Percentiles rank a stretch among this genome's conserved stretches.
Evolutionary conservation across 2,329 filamentous ascomycete genomes (phyloP).

Genomic region (Pestalotiopsis sp.): DNA sequence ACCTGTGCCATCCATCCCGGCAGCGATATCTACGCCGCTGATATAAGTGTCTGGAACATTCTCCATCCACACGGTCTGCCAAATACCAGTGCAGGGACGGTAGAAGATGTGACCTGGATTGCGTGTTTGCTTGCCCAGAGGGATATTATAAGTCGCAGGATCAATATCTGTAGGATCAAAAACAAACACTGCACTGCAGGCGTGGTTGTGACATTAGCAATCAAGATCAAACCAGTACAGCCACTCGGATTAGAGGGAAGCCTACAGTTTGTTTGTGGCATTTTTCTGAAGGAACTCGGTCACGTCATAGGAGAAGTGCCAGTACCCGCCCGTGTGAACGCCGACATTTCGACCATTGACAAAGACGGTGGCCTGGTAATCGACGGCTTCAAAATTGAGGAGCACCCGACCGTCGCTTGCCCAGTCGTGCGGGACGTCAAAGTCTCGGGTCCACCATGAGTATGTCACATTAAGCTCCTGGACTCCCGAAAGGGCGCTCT

Average conservation of each 20-base stretch:
- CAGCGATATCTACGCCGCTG: constrained; percentile 60
- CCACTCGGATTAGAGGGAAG: background rate
- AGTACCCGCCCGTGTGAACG: constrained; percentile 63
- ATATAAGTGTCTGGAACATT: constrained; percentile 61
- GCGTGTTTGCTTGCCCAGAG: constrained; percentile 67
- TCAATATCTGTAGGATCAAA: constrained; percentile 65
- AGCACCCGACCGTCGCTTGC: constrained; percentile 40
- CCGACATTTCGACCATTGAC: constrained; percentile 57
- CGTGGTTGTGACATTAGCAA: constrained; percentile 25
- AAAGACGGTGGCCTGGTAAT: constrained; percentile 60
- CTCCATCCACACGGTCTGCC: constrained; percentile 75
- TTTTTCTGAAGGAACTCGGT: constrained; percentile 45
- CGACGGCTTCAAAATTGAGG: constrained; percentile 61
- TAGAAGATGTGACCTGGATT: constrained; percentile 69
- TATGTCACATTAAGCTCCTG: constrained; percentile 41
- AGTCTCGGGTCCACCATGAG: constrained; percentile 55
- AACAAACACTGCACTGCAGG: constrained; percentile 58
- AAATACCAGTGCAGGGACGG: constrained; percentile 73
- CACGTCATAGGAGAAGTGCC: constrained; percentile 61
- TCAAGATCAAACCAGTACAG: background rate
- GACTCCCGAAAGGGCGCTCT: constrained; percentile 52
- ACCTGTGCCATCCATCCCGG: constrained; percentile 57
- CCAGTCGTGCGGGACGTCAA: constrained; percentile 53
- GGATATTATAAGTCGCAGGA: constrained; percentile 51
- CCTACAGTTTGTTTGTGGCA: constrained; percentile 57